Conservation (phyloP, 2,329 filamentous ascomycete genomes). For the Plectosphaerella plurivora region DNA sequence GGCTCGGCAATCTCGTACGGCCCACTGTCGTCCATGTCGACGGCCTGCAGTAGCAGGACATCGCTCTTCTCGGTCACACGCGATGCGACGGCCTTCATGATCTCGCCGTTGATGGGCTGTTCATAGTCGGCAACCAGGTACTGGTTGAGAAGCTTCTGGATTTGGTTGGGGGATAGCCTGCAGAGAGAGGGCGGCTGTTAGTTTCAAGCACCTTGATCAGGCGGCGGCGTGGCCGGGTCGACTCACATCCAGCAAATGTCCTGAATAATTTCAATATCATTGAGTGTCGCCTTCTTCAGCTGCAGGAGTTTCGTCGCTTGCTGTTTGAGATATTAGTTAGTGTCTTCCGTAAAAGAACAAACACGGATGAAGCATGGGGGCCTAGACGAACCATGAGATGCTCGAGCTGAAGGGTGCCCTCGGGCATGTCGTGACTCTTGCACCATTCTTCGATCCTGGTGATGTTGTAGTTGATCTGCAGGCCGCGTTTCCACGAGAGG, state of each 20-base stretch:
- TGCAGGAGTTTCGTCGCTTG: slow-evolving; percentile 98
- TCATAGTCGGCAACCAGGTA: slow-evolving; percentile 98
- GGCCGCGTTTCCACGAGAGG: slow-evolving; percentile 96
- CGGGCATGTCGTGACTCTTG: slow-evolving; percentile 99
- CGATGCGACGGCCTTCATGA: slow-evolving; percentile 98
- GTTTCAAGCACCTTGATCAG: neutral
- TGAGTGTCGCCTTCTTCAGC: slow-evolving; percentile 96
- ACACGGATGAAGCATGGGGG: neutral
- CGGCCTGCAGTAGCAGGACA: slow-evolving; percentile 84
- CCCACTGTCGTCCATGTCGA: slow-evolving; percentile 98
- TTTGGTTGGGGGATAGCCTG: slow-evolving; percentile 96
- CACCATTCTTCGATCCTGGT: slow-evolving; percentile 99
- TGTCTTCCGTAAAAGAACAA: neutral
- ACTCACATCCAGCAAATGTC: slow-evolving; percentile 99
- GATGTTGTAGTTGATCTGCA: slow-evolving; percentile 99
- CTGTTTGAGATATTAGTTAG: slow-evolving; percentile 36
- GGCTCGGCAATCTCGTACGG: slow-evolving; percentile 98
- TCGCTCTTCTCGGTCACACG: slow-evolving; percentile 98
- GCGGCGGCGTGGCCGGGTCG: no score
- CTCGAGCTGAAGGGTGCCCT: slow-evolving; percentile 94
- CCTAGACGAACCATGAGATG: slow-evolving; percentile 76
- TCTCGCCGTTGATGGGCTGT: slow-evolving; percentile 98
- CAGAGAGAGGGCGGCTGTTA: neutral
- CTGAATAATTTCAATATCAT: slow-evolving; percentile 99
- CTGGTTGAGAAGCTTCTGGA: slow-evolving; percentile 97